Conservation (phyloP, 2,329 filamentous ascomycete genomes). For the Pestalotiopsis sp. region DNA sequence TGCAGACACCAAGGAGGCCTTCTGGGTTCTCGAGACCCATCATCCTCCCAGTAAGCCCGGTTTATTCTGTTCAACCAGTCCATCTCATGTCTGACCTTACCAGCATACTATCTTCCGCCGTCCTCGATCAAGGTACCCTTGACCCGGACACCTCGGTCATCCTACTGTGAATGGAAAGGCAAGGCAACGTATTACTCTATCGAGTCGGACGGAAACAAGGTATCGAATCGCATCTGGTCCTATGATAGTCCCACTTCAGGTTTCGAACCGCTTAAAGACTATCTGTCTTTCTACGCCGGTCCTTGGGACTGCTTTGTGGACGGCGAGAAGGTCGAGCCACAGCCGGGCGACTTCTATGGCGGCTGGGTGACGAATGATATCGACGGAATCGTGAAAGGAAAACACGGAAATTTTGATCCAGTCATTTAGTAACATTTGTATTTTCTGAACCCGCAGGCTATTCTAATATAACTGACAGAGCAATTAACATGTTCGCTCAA, state of each 20-base stretch:
- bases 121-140: slow-evolving; percentile 49
- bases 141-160: slow-evolving; percentile 41
- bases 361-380: slow-evolving; percentile 66
- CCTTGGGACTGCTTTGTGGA: slow-evolving; percentile 66
- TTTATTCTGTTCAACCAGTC: background rate
- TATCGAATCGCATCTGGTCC: slow-evolving; percentile 59
- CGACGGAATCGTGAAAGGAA: slow-evolving; percentile 50
- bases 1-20: slow-evolving; percentile 59
- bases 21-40: slow-evolving; percentile 64
- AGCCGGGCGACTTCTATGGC: slow-evolving; percentile 65
- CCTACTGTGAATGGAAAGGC: slow-evolving; percentile 65
- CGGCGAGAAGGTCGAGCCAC: slow-evolving; percentile 58
- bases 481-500: background rate
- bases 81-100: slow-evolving; percentile 7
- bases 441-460: too few relatives aligned
- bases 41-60: slow-evolving; percentile 57
- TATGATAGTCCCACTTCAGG: slow-evolving; percentile 55
- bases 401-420: slow-evolving; percentile 40
- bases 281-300: slow-evolving; percentile 61
- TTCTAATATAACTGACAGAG: background rate
- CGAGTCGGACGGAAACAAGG: slow-evolving; percentile 33
- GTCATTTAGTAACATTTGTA: slow-evolving; percentile 24
- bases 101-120: slow-evolving; percentile 62
- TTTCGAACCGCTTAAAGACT: slow-evolving; percentile 56
- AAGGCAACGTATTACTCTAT: slow-evolving; percentile 59